These are phyloP conservation scores for Silene uniflora DNA, from an alignment of 148 eudicot genomes.

Conservation along the genomic window DNA sequence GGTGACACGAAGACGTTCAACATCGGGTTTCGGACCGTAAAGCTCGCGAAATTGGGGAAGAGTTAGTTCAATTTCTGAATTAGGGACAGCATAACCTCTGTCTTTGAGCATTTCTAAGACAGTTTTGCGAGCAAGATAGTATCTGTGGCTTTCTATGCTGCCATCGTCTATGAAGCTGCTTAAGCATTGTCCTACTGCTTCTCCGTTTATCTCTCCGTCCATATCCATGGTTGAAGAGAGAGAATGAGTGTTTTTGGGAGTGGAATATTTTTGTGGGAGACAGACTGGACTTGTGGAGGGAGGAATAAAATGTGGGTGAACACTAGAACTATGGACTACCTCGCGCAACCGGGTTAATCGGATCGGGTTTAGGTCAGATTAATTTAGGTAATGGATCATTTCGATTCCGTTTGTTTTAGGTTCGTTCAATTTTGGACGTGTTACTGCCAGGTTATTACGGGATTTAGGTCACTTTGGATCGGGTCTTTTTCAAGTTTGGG, in stretches of 20 bases:
- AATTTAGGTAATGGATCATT: too few species aligned
- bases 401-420: too few species aligned
- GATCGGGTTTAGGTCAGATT: too few species aligned
- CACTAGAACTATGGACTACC: too few species aligned
- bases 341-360: too few species aligned
- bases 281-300: too few species aligned
- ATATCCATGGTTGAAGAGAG: conserved; percentile 9
- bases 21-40: conserved; percentile 56
- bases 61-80: conserved; percentile 46
- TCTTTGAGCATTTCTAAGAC: conserved; percentile 73
- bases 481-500: too few species aligned
- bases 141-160: conserved; percentile 62
- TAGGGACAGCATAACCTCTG: conserved; percentile 64
- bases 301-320: background rate
- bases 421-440: too few species aligned
- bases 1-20: conserved; percentile 55
- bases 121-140: conserved; percentile 72
- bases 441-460: too few species aligned
- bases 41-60: conserved; percentile 50
- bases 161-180: conserved; percentile 61
- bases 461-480: too few species aligned
- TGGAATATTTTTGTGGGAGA: background rate
- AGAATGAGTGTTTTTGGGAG: background rate
- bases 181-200: conserved; percentile 14
- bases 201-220: conserved; percentile 31